Base-by-base conservation (phyloP, 495 filamentous ascomycete species). In the Aspergillus bertholletiae region DNA sequence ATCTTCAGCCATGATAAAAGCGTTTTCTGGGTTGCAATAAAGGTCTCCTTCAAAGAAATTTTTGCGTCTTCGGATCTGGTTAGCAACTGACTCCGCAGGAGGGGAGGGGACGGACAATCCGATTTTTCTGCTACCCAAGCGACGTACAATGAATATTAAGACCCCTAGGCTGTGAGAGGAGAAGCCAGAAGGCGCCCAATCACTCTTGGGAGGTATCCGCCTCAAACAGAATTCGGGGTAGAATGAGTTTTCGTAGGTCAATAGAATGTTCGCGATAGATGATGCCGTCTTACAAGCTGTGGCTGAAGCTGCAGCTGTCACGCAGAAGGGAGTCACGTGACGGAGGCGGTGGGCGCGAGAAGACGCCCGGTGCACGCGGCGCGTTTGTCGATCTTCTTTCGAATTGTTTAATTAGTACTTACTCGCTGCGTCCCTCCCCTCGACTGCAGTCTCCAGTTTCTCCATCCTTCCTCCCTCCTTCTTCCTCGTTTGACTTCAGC, bases 1-100 rank as follows among this genome's bases (percentile, higher is more conserved):
- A 57, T 80, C 72, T 61, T 83, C 81, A 51, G 80, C 80, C 84
- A 86, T 85, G 66, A 53, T 56, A 50, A 59, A 46, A 46, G 56
- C 26, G 45, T 49, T 53, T 48, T 46, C 47, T 59, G 56, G 7
- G 18, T 20, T 12, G 43, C 45, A 46, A 37, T 51, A 49, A 53
- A 40, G 18, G 27, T 46, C 20, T n/a, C n/a, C n/a, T 32, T 22
- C 44, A 37, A 37, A 58, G 23, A 55, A 43, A 7, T 18, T 41
- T n/a, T 17, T 49, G n/a, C 18, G 46, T 30, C 18, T 20, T 13
- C 23, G 18, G 24, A 51, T 9, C 21, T 7, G 12, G 40, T 55
- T 32, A 57, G 55, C 44, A 46, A 53, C 39, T 37, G 12, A 41
- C 47, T 24, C 26, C 44, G 39, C 39, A 43, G 11, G 13, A 3